A percentile compares a stretch with the other conserved stretches of the same genome.
Evolutionary conservation across 2,329 filamentous ascomycete genomes (phyloP).

Genomic region (Microdochium paspali): DNA sequence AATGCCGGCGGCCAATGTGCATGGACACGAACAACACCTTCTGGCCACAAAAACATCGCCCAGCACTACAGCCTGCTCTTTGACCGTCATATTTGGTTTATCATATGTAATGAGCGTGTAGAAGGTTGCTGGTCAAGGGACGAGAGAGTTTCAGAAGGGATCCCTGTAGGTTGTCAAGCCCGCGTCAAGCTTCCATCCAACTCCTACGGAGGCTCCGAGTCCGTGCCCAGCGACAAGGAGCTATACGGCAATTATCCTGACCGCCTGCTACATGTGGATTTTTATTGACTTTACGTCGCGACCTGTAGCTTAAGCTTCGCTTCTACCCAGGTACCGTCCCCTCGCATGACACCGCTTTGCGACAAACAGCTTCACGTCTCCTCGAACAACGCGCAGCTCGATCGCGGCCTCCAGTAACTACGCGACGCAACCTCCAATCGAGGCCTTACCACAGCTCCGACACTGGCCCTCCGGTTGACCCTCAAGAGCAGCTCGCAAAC

Average conservation of each 20-base stretch:
- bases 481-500: background rate
- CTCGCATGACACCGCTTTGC: no score
- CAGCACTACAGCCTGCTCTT: no score
- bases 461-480: background rate
- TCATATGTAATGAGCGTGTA: no score
- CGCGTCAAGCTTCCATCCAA: no score
- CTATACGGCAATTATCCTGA: background rate
- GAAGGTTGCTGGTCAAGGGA: no score
- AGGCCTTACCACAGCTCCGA: background rate
- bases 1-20: no score
- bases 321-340: background rate
- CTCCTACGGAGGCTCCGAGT: no score
- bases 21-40: no score
- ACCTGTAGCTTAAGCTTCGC: background rate
- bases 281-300: background rate
- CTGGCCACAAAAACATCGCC: no score
- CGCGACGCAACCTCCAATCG: background rate
- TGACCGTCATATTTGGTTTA: no score
- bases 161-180: no score
- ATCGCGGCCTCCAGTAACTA: background rate
- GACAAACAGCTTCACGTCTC: background rate
- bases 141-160: no score
- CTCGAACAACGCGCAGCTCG: background rate
- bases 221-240: background rate
- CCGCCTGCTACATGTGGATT: conserved; percentile 1